phyloP scores from a whole-genome alignment of 164 flowering plant species.

The Aristolochia californica region DNA sequence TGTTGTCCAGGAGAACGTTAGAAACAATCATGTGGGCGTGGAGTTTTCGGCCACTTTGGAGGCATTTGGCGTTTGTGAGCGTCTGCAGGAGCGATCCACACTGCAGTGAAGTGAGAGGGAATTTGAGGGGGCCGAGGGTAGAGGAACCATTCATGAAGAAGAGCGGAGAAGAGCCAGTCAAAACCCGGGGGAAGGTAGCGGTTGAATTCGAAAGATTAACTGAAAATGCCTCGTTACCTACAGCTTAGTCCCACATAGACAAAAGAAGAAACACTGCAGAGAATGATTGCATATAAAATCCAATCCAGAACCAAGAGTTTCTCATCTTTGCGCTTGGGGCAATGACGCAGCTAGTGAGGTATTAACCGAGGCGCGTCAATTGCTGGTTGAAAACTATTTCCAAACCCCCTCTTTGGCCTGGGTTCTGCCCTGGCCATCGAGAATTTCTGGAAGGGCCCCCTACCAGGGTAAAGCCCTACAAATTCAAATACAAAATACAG shows the following conservation, averaged over 20 bases:
- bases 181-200: too few species aligned
- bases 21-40: constrained; percentile 25
- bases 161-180: too few species aligned
- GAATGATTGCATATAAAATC: background rate
- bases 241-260: constrained; percentile 3
- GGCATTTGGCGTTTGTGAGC: constrained; percentile 14
- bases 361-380: constrained; percentile 18
- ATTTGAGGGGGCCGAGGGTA: constrained; percentile 15
- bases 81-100: constrained; percentile 21
- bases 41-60: constrained; percentile 13
- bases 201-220: too few species aligned
- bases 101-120: constrained; percentile 16
- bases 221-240: background rate
- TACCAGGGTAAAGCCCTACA: constrained; percentile 13
- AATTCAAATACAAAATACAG: too few species aligned
- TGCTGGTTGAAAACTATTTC: constrained; percentile 21
- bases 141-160: constrained; percentile 11
- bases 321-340: constrained; percentile 17
- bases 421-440: constrained; percentile 9
- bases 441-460: constrained; percentile 17
- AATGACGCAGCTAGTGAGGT: constrained; percentile 21
- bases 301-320: rapidly evolving
- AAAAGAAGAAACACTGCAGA: background rate
- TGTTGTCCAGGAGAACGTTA: constrained; percentile 23
- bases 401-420: constrained; percentile 16